Evolutionary conservation across 768 basidiomycete genomes (phyloP), one percentile per base, ranked within the genome.

Genomic region (Albatrellus ellisii): DNA sequence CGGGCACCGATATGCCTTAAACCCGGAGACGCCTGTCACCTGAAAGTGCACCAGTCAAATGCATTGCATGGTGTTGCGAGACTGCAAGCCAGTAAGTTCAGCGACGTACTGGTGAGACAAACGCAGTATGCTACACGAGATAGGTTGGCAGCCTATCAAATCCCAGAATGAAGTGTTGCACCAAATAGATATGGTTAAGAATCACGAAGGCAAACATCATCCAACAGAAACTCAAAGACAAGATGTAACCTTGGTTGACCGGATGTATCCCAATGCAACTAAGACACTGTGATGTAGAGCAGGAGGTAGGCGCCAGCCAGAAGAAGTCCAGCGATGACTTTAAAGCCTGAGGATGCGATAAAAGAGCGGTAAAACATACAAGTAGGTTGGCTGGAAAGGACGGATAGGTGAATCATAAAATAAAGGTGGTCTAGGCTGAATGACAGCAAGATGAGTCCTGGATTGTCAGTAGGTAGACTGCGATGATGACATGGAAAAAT

Each of bases 1-100:
- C 47, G 79, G 58, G 50, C 77, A 80, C 51, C 69, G 70, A 50
- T 79, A 81, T 6, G 72, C 76, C 54, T 82, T 82, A 50, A 73
- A 61, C 11, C 79, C 79, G 26, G 77, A 61, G 24, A 79, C 72
- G 24, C 75, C 77, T 0, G 74, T 68, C 31, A 79, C 66, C 79
- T 79, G n/a, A n/a, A n/a, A n/a, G n/a, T n/a, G n/a, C n/a, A n/a
- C n/a, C n/a, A n/a, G n/a, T n/a, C n/a, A n/a, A n/a, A n/a, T n/a
- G n/a, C n/a, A n/a, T n/a, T n/a, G n/a, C n/a, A n/a, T n/a, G n/a
- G n/a, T n/a, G n/a, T n/a, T n/a, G n/a, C n/a, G n/a, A n/a, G n/a
- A n/a, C n/a, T n/a, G n/a, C n/a, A n/a, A n/a, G n/a, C n/a, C n/a
- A n/a, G n/a, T n/a, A n/a, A n/a, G n/a, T n/a, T n/a, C n/a, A n/a